Evolutionary conservation across 179 eudicot species (phyloP).

Genomic region (Silene coronaria): DNA sequence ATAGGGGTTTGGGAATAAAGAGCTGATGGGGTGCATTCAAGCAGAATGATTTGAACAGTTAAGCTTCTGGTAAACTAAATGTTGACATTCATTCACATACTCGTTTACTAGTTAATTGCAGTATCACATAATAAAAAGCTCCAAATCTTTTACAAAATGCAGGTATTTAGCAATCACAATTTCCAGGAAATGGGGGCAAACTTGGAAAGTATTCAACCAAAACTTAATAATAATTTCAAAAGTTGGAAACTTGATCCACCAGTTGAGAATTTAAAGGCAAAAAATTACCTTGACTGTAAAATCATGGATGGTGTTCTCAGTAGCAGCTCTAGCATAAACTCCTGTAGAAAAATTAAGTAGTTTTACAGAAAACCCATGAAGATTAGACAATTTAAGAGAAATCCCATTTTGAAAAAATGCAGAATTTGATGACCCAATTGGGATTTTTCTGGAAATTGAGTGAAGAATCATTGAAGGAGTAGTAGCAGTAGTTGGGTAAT

Average conservation of each 20-base stretch:
- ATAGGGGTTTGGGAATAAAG: too few relatives aligned
- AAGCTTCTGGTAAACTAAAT: too few relatives aligned
- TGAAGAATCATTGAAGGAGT: slow-evolving; percentile 24
- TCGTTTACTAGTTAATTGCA: not conserved
- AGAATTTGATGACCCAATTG: slow-evolving; percentile 45
- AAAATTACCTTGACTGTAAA: slow-evolving; percentile 66
- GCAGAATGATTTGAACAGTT: too few relatives aligned
- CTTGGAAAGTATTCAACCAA: too few relatives aligned
- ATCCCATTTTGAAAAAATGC: slow-evolving; percentile 42
- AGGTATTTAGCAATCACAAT: too few relatives aligned
- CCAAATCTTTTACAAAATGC: not conserved
- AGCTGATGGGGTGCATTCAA: not conserved
- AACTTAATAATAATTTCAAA: too few relatives aligned
- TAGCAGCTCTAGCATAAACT: slow-evolving; percentile 63
- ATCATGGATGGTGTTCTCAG: slow-evolving; percentile 72
- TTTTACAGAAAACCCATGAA: slow-evolving; percentile 41
- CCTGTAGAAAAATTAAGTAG: slow-evolving; percentile 26
- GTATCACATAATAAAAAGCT: not conserved
- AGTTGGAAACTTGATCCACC: not conserved
- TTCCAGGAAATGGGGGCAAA: too few relatives aligned
- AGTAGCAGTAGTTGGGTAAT: slow-evolving; percentile 18
- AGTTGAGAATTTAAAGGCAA: not conserved
- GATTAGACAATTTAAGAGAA: slow-evolving; percentile 30
- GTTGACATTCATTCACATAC: too few relatives aligned
- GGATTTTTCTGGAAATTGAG: slow-evolving; percentile 23